These are phyloP conservation scores for Claviceps monticola DNA, from an alignment of 2,329 filamentous ascomycete genomes.

Conservation along the genomic window DNA sequence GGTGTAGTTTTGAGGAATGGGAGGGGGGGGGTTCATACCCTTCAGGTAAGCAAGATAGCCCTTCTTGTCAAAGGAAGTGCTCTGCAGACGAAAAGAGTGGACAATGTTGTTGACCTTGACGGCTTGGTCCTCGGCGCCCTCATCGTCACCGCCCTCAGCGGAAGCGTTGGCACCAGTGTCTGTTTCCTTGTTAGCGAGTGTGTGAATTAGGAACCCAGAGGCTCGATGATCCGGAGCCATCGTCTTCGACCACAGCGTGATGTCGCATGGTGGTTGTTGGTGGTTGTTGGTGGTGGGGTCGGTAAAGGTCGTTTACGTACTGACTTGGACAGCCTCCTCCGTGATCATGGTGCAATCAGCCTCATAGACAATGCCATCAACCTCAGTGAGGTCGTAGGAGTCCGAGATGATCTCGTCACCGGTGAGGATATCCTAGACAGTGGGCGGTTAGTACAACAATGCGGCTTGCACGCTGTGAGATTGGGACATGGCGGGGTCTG, in stretches of 20 bases:
- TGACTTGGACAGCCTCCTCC: constrained; percentile 58
- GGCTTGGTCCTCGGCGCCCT: constrained; percentile 54
- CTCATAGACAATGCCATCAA: constrained; percentile 75
- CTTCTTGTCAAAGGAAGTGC: constrained; percentile 78
- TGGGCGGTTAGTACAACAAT: constrained; percentile 13
- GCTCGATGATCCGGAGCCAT: neutral
- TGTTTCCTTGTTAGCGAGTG: constrained; percentile 18
- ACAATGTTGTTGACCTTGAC: constrained; percentile 85
- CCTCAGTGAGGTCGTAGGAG: constrained; percentile 70
- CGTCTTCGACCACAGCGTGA: neutral
- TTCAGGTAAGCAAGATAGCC: constrained; percentile 72
- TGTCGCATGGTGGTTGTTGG: neutral
- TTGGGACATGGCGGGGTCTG: constrained; percentile 2
- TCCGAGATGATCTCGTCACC: constrained; percentile 96
- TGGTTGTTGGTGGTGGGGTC: neutral
- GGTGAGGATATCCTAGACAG: constrained; percentile 65
- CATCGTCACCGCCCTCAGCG: constrained; percentile 79
- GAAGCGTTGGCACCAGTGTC: constrained; percentile 94
- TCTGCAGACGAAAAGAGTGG: constrained; percentile 78
- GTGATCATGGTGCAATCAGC: constrained; percentile 84
- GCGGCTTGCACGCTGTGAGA: neutral
- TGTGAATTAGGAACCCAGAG: too few species aligned
- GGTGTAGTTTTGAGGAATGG: too few species aligned
- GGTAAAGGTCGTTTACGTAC: constrained; percentile 33
- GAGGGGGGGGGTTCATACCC: constrained; percentile 35